Conservation (phyloP, 2,329 filamentous ascomycete genomes). For the Emergomyces pasteurianus region DNA sequence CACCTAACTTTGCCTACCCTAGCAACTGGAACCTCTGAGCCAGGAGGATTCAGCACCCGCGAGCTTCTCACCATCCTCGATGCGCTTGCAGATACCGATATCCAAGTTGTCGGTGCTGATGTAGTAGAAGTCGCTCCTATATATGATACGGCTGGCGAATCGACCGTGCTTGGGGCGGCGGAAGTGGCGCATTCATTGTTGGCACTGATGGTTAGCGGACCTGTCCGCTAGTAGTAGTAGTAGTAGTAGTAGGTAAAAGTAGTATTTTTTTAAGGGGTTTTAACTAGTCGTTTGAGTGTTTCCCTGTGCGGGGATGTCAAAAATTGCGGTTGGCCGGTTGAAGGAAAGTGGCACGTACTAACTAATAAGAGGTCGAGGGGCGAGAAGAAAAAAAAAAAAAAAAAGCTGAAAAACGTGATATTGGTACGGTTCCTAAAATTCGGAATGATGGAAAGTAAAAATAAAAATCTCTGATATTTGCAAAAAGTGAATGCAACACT, state of each 20-base stretch:
- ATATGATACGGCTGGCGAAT: slow-evolving; percentile 70
- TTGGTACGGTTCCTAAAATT: too few relatives aligned
- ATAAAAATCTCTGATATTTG: too few relatives aligned
- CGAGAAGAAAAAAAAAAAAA: too few relatives aligned
- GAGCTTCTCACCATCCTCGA: slow-evolving; percentile 75
- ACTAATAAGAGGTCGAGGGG: too few relatives aligned
- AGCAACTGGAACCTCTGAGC: slow-evolving; percentile 70
- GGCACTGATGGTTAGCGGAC: slow-evolving; percentile 43
- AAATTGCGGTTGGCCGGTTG: too few relatives aligned
- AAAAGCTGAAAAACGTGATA: too few relatives aligned
- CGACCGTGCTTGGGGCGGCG: slow-evolving; percentile 68
- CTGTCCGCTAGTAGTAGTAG: slow-evolving; percentile 15
- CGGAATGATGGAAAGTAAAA: too few relatives aligned
- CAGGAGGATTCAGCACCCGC: slow-evolving; percentile 80
- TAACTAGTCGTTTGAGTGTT: too few relatives aligned
- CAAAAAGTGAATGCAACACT: too few relatives aligned
- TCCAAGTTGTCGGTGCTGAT: slow-evolving; percentile 82
- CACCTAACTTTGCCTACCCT: background rate
- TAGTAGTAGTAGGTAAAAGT: background rate
- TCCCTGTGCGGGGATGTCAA: too few relatives aligned
- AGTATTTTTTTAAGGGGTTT: background rate
- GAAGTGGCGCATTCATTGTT: slow-evolving; percentile 80
- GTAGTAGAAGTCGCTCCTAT: slow-evolving; percentile 80
- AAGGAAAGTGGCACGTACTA: too few relatives aligned
- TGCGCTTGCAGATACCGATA: slow-evolving; percentile 47